Conservation (phyloP, 352 stramenopile species). For the Globisporangium irregulare region DNA sequence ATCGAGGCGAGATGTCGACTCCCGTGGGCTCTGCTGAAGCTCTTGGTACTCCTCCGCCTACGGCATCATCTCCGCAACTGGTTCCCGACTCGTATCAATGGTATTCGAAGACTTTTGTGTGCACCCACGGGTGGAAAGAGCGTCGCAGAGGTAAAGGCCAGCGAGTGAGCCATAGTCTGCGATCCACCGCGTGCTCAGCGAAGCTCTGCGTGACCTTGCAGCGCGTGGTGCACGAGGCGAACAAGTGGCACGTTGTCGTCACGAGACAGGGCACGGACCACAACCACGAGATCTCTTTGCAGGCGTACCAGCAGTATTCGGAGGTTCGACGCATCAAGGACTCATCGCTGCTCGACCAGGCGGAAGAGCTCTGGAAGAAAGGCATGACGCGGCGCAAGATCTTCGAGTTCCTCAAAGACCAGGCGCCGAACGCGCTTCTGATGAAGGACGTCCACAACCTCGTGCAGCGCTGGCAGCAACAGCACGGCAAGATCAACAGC, state of each 20-base stretch:
- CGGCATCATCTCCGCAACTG: constrained; percentile 20
- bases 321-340: constrained; percentile 70
- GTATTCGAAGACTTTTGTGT: constrained; percentile 83
- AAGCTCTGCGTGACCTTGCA: constrained; percentile 76
- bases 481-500: constrained; percentile 13
- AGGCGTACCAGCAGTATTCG: constrained; percentile 63
- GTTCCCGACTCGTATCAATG: constrained; percentile 59
- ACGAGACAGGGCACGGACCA: constrained; percentile 69
- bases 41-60: neutral
- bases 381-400: constrained; percentile 57
- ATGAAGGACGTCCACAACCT: constrained; percentile 87
- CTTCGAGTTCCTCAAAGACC: constrained; percentile 75
- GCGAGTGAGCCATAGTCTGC: constrained; percentile 64
- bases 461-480: constrained; percentile 63
- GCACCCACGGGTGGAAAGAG: constrained; percentile 76
- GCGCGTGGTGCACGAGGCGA: constrained; percentile 25
- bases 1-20: constrained; percentile 17
- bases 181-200: constrained; percentile 57
- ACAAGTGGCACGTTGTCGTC: constrained; percentile 61
- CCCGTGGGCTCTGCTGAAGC: constrained; percentile 2
- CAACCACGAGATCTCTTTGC: constrained; percentile 66
- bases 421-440: constrained; percentile 41
- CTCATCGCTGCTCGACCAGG: constrained; percentile 44
- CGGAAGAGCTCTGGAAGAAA: constrained; percentile 57
- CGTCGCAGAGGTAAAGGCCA: constrained; percentile 65